Base-by-base conservation (phyloP, 495 filamentous ascomycete species). In the Ascobolus immersus region DNA sequence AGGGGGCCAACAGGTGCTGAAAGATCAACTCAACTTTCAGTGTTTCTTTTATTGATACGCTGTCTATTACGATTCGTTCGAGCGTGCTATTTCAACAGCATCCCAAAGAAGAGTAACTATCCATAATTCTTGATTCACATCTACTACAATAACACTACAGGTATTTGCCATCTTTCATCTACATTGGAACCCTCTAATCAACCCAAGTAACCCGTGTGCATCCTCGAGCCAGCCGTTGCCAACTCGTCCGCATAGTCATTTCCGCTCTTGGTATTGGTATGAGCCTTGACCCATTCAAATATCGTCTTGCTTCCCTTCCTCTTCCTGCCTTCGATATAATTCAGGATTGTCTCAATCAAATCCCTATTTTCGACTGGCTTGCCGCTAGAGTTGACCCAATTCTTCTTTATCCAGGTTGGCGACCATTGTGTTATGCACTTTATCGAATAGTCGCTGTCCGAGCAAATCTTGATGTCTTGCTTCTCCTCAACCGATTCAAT, bases 221-320 rank as follows among this genome's bases (percentile, higher is more conserved):
- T 48, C 36, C 32, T 52, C 24, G 59, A 56, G 10, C 66, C 70
- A 25, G 49, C 46, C 23, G 81, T 73, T 4, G 86, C 86, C 36
- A 96, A 56, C 25, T 47, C 51, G 54, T 96, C 86, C 8, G 86
- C 47, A 23, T 42, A 28, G 18, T 33, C 37, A 34, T 50, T 50
- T 10, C 47, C 47, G 24, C 43, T 37, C 31, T 38, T 38, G 21
- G 18, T 28, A 4, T 42, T 42, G 2, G 39, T 39, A 33, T 50
- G 47, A 6, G 39, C 84, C 52, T 86, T 91, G 17, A 93, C 62
- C 82, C 80, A 92, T 44, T 69, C 61, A 39, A 92, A 89, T 23
- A 61, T 47, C 0, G 75, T 84, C 43, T 61, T 52, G 4, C 62
- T 67, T 4, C 65, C 65, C 9, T 60, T 51, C 27, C 55, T 51